A percentile compares a stretch with the other conserved stretches of the same genome.
Evolutionary conservation across 2,329 filamentous ascomycete genomes (phyloP).

Genomic region (Botrytis sinoallii): DNA sequence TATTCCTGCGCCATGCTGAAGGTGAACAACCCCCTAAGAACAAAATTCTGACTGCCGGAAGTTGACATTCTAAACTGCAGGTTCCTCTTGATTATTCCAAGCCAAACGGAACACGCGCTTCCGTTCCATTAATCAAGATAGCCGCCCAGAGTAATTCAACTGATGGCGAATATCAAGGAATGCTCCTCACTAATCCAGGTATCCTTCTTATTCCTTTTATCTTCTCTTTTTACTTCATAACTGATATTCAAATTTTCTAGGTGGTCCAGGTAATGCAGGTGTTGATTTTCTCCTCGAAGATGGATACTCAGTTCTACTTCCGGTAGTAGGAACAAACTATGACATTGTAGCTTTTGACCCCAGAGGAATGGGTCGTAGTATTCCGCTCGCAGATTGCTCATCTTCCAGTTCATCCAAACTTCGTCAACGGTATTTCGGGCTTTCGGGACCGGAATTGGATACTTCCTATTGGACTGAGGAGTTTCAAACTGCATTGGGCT

Average conservation of each 20-base stretch:
- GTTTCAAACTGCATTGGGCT: not conserved
- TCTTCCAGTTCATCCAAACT: not conserved
- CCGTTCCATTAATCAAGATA: slow-evolving; percentile 24
- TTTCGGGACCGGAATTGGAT: slow-evolving; percentile 7
- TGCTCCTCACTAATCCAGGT: slow-evolving; percentile 24
- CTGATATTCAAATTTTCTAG: not conserved
- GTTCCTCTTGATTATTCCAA: slow-evolving; percentile 26
- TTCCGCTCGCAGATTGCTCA: slow-evolving; percentile 24
- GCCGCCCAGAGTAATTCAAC: slow-evolving; percentile 16
- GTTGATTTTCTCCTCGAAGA: slow-evolving; percentile 17
- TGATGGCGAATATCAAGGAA: slow-evolving; percentile 21
- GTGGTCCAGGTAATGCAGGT: slow-evolving; percentile 20
- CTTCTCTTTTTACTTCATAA: not conserved
- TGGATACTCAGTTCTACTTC: slow-evolving; percentile 38
- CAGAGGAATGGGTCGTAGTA: slow-evolving; percentile 39
- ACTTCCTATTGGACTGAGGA: not conserved
- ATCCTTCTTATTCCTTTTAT: not conserved
- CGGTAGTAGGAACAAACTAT: slow-evolving; percentile 46
- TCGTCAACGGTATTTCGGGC: not conserved
- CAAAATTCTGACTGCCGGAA: not conserved
- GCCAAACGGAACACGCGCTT: slow-evolving; percentile 15
- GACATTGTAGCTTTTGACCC: slow-evolving; percentile 52
- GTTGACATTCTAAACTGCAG: slow-evolving; percentile 11
- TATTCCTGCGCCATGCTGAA: slow-evolving; percentile 23
- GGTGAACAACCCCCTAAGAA: not conserved